A percentile compares a stretch with the other conserved stretches of the same genome.
These are phyloP conservation scores for Arachis hypogaea DNA, from an alignment of 306 rosid genomes.

Conservation along the genomic window DNA sequence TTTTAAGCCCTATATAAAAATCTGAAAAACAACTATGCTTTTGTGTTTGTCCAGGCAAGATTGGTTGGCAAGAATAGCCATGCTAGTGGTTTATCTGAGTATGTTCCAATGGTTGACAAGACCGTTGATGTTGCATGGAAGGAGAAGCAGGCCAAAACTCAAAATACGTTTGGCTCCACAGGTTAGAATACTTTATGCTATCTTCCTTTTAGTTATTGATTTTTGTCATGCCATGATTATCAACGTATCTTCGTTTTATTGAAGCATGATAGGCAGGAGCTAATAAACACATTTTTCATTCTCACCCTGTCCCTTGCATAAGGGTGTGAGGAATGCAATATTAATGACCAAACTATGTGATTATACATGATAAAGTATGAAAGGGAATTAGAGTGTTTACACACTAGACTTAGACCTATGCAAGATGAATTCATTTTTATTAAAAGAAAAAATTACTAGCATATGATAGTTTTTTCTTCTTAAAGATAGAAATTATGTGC, in stretches of 20 bases:
- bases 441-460: too few relatives aligned
- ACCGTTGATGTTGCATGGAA: constrained; percentile 69
- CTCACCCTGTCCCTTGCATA: too few relatives aligned
- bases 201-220: constrained; percentile 16
- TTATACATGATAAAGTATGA: not conserved
- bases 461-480: too few relatives aligned
- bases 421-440: too few relatives aligned
- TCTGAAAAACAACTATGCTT: not conserved
- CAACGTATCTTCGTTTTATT: constrained; percentile 14
- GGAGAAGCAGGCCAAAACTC: constrained; percentile 46
- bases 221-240: constrained; percentile 36
- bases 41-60: constrained; percentile 67
- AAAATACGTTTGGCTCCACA: constrained; percentile 43
- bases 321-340: not conserved
- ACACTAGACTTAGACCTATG: too few relatives aligned
- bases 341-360: not conserved
- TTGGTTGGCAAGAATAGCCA: constrained; percentile 46
- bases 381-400: too few relatives aligned
- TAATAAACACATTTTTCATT: not conserved
- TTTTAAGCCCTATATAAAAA: too few relatives aligned
- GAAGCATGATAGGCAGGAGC: not conserved
- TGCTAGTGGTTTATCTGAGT: constrained; percentile 50
- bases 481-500: too few relatives aligned
- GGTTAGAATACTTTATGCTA: constrained; percentile 53
- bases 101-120: constrained; percentile 88